Conservation (phyloP, 2,329 filamentous ascomycete genomes). For the Penicillium thymicola region DNA sequence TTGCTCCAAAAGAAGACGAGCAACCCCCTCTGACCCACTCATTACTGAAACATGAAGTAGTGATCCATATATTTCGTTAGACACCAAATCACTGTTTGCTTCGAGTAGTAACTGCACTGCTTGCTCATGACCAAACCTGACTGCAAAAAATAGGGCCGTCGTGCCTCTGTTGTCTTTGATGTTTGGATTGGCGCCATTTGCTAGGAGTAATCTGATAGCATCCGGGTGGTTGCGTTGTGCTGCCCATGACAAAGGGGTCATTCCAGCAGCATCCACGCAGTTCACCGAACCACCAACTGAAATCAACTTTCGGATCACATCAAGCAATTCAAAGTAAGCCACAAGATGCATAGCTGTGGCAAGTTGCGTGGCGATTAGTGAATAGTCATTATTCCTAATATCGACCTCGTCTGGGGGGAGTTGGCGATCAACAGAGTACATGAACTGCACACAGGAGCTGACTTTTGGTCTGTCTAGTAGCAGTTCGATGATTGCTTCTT, state of each 20-base stretch:
- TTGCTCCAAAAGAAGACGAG: not conserved
- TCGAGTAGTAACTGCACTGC: not conserved
- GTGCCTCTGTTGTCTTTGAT: not conserved
- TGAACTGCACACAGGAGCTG: not conserved
- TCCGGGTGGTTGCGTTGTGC: not conserved
- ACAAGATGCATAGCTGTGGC: not conserved
- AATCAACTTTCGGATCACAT: not conserved
- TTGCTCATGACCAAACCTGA: not conserved
- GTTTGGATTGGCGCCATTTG: not conserved
- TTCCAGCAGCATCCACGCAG: not conserved
- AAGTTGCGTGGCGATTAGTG: no score
- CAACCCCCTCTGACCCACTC: not conserved
- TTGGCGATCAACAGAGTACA: not conserved
- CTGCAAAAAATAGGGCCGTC: not conserved
- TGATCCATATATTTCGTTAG: fast-evolving
- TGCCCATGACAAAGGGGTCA: not conserved
- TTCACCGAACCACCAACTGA: not conserved
- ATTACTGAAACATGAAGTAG: not conserved
- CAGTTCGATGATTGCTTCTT: not conserved
- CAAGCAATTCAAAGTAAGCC: not conserved
- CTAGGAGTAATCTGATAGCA: not conserved
- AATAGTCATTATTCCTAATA: no score
- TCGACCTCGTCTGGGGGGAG: no score
- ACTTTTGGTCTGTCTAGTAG: not conserved
- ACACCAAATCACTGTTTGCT: not conserved